A percentile compares a stretch with the other conserved stretches of the same genome.
Conservation (phyloP, 2,329 filamentous ascomycete species). For the Scortechinia acanthostroma region DNA sequence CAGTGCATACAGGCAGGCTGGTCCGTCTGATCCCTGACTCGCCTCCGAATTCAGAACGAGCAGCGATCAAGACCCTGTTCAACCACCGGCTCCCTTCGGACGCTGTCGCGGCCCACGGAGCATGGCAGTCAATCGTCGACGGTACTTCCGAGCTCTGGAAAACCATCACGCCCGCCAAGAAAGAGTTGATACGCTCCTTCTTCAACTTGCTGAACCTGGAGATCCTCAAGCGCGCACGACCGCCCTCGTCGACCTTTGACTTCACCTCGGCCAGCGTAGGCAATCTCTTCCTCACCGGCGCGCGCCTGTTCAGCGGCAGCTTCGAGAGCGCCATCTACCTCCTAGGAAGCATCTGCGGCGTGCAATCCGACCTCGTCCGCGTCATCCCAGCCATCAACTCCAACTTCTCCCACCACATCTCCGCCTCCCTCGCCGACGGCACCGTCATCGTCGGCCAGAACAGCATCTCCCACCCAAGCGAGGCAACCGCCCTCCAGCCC, state of each 20-base stretch:
- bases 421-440: slow-evolving; percentile 71
- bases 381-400: slow-evolving; percentile 89
- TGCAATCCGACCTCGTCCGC: slow-evolving; percentile 61
- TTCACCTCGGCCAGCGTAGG: slow-evolving; percentile 43
- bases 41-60: slow-evolving; percentile 52
- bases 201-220: slow-evolving; percentile 39
- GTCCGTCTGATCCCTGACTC: slow-evolving; percentile 79
- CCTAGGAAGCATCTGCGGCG: slow-evolving; percentile 77
- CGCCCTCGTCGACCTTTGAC: slow-evolving; percentile 39
- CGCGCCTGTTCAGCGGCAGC: slow-evolving; percentile 81
- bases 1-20: slow-evolving; percentile 58
- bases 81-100: slow-evolving; percentile 73
- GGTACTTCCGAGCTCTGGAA: slow-evolving; percentile 71
- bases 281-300: slow-evolving; percentile 46
- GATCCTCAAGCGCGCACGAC: slow-evolving; percentile 40
- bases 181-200: slow-evolving; percentile 39
- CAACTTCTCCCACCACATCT: slow-evolving; percentile 93
- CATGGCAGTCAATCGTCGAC: slow-evolving; percentile 88
- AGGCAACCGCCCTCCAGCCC: slow-evolving; percentile 44
- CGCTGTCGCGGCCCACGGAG: slow-evolving; percentile 52
- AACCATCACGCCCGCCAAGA: slow-evolving; percentile 26
- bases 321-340: slow-evolving; percentile 91
- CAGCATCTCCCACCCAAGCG: slow-evolving; percentile 78
- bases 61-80: slow-evolving; percentile 75
- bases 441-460: slow-evolving; percentile 83